Base-by-base conservation (phyloP, 225 moss, liverwort and hornwort genomes). In the Marchantia paleacea region DNA sequence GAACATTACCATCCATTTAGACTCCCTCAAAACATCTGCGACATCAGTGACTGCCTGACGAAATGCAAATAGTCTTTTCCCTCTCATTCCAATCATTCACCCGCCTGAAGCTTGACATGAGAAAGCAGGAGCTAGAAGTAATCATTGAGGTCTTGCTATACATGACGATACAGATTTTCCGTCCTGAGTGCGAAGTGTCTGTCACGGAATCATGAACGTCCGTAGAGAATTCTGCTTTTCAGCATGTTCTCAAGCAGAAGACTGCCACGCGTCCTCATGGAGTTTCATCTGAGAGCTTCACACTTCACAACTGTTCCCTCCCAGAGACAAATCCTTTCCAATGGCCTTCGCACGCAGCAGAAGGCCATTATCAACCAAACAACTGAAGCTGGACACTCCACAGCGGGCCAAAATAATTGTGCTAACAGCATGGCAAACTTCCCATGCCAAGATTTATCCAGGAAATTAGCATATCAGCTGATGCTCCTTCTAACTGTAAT, bases 401-500 rank as follows among this genome's bases (percentile, higher is more conserved):
- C 58, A 16, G 58, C 20, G 58, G 11, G n/a, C 61, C 63, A 9
- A 66, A 66, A 66, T 66, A 1, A 66, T 28, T 50, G 39, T 39
- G 49, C 39, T 15, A 47, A 20, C 71, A 49, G 50, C 49, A 7
- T 19, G 8, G 71, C 22, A 71, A 49, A 72, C 50, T 50, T 72
- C 51, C 50, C n/a, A 49, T 49, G 71, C 20, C 48, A 22, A 13
- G 15, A 51, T 0, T 48, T 72, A 72, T 51, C 51, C 72, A 72
- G 72, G 9, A 71, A 51, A 8, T 51, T 72, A 50, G 22, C 50
- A 72, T 52, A 51, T 51, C 10, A n/a, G 51, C 22, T 49, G 48
- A 50, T 52, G 22, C 52, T 72, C 51, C 51, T 72, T 52, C 51
- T 72, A 70, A 29, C 20, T 48, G 72, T 72, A 50, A 72, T 72